Base-by-base conservation (phyloP, 2,329 filamentous ascomycete species). In the Ilyonectria mors-panacis region DNA sequence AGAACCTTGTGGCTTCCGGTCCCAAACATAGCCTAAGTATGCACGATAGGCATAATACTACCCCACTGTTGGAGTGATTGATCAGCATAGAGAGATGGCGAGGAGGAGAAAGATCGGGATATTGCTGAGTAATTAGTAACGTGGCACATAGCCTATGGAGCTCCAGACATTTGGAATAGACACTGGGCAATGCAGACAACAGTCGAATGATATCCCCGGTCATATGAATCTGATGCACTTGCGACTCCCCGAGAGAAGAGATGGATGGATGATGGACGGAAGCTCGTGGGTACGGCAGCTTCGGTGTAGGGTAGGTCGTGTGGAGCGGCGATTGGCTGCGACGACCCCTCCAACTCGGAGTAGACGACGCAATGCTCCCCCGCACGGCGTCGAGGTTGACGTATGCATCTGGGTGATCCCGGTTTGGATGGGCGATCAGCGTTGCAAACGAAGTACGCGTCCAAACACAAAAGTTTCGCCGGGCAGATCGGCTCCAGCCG, bases 371-470 rank as follows among this genome's bases (percentile, higher is more conserved):
- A 45, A 62, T 55, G 39, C 21, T 45, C 42, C 59, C 59, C 50
- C 59, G 51, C 59, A 48, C 59, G 8, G 15, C 15, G 17, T 39
- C 7, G n/a, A n/a, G 19, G 50, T 62, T 62, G 59, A 62, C 59
- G 59, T 54, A 39, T 37, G 50, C 57, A 33, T 23, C n/a, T 51
- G 33, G 45, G n/a, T 19, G 15, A 53, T 30, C 47, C 26, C 26
- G 26, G 26, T 37, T 37, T 59, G 56, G 47, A 42, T 51, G 33
- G 47, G 17, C 28, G 17, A 54, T 33, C 48, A n/a, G 15, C 7
- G 37, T 15, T 17, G 13, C 13, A 53, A 63, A 63, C 51, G 37
- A 51, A 33, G 33, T n/a, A 42, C 39, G 17, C 39, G 39, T 42
- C 39, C 39, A 42, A 42, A 19, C 15, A 42, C 13, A 42, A 42